Percentiles rank a stretch among this genome's conserved stretches.
Conservation (phyloP, 2,329 filamentous ascomycete species). For the Fusarium hostae region DNA sequence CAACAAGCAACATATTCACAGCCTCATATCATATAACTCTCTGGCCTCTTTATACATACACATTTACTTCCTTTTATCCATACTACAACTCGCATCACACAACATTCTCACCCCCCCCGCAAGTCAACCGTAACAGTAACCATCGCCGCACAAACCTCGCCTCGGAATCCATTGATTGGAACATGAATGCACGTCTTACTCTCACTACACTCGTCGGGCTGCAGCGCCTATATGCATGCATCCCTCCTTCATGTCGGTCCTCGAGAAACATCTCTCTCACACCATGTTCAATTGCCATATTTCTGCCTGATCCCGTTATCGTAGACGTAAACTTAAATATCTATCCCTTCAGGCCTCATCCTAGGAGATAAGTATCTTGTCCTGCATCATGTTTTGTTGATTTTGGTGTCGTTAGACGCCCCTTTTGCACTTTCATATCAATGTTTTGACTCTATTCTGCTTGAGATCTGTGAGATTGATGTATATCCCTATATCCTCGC, state of each 20-base stretch:
- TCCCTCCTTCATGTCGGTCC: constrained; percentile 28
- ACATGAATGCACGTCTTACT: constrained; percentile 24
- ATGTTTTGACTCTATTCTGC: constrained; percentile 12
- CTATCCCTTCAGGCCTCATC: constrained; percentile 20
- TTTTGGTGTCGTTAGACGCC: constrained; percentile 25
- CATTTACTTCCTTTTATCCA: neutral
- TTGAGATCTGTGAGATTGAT: constrained; percentile 35
- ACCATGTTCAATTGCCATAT: constrained; percentile 21
- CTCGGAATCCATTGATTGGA: constrained; percentile 39
- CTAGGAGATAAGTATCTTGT: constrained; percentile 13
- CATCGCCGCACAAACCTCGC: constrained; percentile 26
- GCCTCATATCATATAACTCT: neutral
- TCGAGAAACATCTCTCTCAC: constrained; percentile 22
- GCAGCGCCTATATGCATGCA: constrained; percentile 42
- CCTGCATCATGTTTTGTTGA: constrained; percentile 19
- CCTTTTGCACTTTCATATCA: constrained; percentile 22
- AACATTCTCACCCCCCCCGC: constrained; percentile 33
- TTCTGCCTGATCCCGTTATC: constrained; percentile 17
- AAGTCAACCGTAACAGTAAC: constrained; percentile 9
- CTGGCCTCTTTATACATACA: neutral
- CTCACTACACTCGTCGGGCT: constrained; percentile 26
- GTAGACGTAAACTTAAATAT: constrained; percentile 36
- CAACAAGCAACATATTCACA: neutral
- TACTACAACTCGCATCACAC: constrained; percentile 27
- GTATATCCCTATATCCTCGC: constrained; percentile 46